Conservation (phyloP, 129 eudicot species). For the Arctium lappa region DNA sequence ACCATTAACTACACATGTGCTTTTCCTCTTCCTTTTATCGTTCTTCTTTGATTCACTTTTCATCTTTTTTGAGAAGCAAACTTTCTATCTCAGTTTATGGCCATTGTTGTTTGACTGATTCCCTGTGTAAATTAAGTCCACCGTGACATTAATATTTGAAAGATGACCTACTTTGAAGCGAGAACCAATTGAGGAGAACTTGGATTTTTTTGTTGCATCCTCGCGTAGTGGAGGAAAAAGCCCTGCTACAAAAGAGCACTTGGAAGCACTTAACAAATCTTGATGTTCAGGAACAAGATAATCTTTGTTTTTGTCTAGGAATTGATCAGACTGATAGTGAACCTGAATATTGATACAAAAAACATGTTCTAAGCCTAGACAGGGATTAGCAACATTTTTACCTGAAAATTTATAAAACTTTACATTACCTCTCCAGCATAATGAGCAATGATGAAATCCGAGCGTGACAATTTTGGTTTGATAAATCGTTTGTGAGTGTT, state of each 20-base stretch:
- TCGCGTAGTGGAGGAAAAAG: constrained; percentile 82
- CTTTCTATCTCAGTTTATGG: neutral
- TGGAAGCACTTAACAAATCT: constrained; percentile 86
- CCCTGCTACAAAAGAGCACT: constrained; percentile 82
- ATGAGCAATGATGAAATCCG: constrained; percentile 91
- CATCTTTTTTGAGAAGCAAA: neutral
- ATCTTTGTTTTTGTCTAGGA: constrained; percentile 93
- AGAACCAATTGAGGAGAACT: constrained; percentile 91
- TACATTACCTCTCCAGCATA: constrained; percentile 94
- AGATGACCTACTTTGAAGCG: constrained; percentile 71
- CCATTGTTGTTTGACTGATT: neutral
- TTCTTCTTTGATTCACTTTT: neutral
- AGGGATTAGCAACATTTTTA: constrained; percentile 7
- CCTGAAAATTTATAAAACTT: neutral
- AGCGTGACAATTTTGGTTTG: constrained; percentile 90
- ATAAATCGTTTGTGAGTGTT: constrained; percentile 66
- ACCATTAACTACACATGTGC: neutral
- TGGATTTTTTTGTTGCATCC: constrained; percentile 69
- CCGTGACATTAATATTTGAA: neutral
- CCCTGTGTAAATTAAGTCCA: neutral
- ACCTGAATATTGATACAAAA: constrained; percentile 50
- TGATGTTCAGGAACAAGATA: constrained; percentile 95
- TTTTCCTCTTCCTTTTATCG: constrained; percentile 2
- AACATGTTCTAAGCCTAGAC: constrained; percentile 6
- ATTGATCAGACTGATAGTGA: constrained; percentile 80